Evolutionary conservation across 208 protist species (phyloP).

Genomic region (Trypanosoma cruzi): DNA sequence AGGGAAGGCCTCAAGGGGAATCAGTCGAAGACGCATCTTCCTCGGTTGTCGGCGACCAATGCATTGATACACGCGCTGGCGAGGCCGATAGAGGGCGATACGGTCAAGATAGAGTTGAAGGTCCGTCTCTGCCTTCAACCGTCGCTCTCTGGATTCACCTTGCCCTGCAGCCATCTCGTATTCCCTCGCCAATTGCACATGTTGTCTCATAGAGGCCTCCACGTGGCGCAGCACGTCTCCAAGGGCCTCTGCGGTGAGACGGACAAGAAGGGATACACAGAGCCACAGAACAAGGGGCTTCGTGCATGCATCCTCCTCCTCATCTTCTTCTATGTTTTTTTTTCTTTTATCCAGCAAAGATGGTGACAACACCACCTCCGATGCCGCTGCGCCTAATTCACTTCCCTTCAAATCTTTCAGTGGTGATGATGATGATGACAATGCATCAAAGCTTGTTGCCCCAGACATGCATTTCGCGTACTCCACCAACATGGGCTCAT

Average conservation of each 20-base stretch:
- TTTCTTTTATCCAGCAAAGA: neutral
- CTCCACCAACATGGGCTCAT: slow-evolving; percentile 37
- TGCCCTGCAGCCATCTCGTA: slow-evolving; percentile 21
- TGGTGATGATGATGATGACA: too few relatives aligned
- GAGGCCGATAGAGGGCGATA: slow-evolving; percentile 32
- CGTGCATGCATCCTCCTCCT: slow-evolving; percentile 23
- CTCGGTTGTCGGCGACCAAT: slow-evolving; percentile 48
- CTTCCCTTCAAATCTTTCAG: neutral
- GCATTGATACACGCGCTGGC: slow-evolving; percentile 47
- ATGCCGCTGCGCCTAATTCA: neutral
- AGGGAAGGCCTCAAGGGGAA: slow-evolving; percentile 83
- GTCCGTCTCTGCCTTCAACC: slow-evolving; percentile 26
- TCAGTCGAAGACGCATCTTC: slow-evolving; percentile 65
- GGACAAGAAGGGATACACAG: slow-evolving; percentile 65
- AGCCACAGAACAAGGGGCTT: slow-evolving; percentile 68
- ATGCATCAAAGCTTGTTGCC: neutral
- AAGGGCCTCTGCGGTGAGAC: slow-evolving; percentile 68
- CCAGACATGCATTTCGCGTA: slow-evolving; percentile 33
- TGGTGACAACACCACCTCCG: neutral
- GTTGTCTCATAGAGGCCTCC: slow-evolving; percentile 55
- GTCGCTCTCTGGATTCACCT: slow-evolving; percentile 14
- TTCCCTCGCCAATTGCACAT: slow-evolving; percentile 65
- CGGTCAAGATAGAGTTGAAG: slow-evolving; percentile 28
- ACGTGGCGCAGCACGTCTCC: slow-evolving; percentile 80
- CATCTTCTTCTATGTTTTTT: slow-evolving; percentile 33